Evolutionary conservation across 805 yeast genomes (phyloP).

Genomic region (Candida verbasci): DNA sequence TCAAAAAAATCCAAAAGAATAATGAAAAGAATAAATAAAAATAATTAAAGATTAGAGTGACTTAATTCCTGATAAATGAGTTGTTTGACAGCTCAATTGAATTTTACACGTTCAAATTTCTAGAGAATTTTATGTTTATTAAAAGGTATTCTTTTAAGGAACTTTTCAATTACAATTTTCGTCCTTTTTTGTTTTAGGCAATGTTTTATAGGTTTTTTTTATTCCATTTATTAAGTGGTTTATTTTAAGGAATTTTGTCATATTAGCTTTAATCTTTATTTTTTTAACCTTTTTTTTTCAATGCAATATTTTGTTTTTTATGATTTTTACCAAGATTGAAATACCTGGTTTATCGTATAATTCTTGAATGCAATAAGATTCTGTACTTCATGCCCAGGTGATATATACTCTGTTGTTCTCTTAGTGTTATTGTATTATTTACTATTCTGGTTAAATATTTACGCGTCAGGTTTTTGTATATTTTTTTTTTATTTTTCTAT

Average conservation of each 20-base stretch:
- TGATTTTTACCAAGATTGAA: conserved; percentile 34
- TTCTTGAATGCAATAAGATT: conserved; percentile 30
- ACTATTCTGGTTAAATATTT: not conserved
- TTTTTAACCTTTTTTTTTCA: conserved; percentile 13
- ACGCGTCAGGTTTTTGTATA: not conserved
- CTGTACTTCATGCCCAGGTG: conserved; percentile 49
- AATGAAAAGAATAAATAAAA: conserved; percentile 15
- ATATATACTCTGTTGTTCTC: conserved; percentile 15
- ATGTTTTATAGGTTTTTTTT: conserved; percentile 13
- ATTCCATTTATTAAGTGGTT: too few relatives aligned
- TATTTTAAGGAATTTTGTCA: conserved; percentile 34
- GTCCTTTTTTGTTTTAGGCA: conserved; percentile 11
- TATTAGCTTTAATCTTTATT: conserved; percentile 33
- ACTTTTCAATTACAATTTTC: conserved; percentile 13
- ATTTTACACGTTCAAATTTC: conserved; percentile 1
- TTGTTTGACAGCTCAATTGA: not conserved
- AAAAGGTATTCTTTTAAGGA: conserved; percentile 16
- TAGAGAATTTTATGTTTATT: conserved; percentile 9
- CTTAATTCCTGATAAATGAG: conserved; percentile 2
- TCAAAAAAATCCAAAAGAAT: conserved; percentile 17
- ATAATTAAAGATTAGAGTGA: conserved; percentile 3
- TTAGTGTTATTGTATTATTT: not conserved
- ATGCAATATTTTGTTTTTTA: conserved; percentile 18
- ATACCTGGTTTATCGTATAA: conserved; percentile 45
- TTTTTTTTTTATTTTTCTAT: conserved; percentile 3